Conservation (phyloP, 2,329 filamentous ascomycete species). For the Metarhizium rileyi region DNA sequence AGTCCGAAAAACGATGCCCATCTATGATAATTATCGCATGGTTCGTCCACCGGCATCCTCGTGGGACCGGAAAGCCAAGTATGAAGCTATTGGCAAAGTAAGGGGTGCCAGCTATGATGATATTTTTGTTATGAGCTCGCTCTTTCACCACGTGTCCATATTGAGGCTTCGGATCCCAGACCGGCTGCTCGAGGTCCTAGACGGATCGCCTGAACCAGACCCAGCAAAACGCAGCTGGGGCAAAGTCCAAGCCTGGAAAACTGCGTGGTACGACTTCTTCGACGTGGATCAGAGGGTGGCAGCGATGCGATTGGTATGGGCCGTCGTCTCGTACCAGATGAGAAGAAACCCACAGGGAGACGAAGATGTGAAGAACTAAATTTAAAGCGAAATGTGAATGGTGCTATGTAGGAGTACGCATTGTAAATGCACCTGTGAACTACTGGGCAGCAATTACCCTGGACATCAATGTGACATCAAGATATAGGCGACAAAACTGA, state of each 20-base stretch:
- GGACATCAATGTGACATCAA: neutral
- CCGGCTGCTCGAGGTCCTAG: conserved; percentile 41
- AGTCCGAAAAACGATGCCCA: conserved; percentile 42
- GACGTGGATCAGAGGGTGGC: conserved; percentile 40
- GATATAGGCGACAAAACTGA: neutral
- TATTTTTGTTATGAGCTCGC: conserved; percentile 48
- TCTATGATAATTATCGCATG: conserved; percentile 57
- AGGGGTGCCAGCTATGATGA: conserved; percentile 44
- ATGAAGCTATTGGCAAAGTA: conserved; percentile 45
- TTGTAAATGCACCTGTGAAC: neutral
- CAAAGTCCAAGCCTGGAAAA: conserved; percentile 45
- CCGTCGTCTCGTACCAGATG: conserved; percentile 52
- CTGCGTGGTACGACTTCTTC: conserved; percentile 53
- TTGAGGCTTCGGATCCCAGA: conserved; percentile 49
- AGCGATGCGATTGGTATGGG: conserved; percentile 49
- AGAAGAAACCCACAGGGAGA: conserved; percentile 15
- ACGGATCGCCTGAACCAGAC: conserved; percentile 31
- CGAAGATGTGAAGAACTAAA: neutral
- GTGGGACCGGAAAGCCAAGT: conserved; percentile 52
- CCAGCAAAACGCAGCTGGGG: conserved; percentile 35
- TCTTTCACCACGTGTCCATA: conserved; percentile 53
- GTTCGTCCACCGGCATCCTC: conserved; percentile 45
- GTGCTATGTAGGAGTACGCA: neutral
- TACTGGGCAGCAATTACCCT: neutral
- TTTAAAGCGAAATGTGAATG: neutral